Percentiles rank a stretch among this genome's conserved stretches.
phyloP scores from a whole-genome alignment of 805 yeast genomes.

The Ogataea salicorniae region DNA sequence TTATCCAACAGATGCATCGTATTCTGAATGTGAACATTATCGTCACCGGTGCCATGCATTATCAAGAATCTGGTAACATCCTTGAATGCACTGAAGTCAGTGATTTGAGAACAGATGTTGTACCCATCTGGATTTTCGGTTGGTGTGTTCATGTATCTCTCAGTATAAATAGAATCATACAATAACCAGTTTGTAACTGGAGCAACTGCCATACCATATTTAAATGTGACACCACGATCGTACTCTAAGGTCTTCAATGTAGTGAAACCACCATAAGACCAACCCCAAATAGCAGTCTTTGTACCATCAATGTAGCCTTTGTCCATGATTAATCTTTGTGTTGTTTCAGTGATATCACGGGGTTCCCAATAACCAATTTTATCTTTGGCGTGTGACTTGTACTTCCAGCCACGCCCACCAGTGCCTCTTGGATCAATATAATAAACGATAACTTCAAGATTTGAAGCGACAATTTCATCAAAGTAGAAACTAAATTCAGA shows the following conservation, averaged over 20 bases:
- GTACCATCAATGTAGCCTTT: slow-evolving; percentile 45
- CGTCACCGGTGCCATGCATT: slow-evolving; percentile 84
- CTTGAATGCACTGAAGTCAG: slow-evolving; percentile 38
- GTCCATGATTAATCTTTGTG: slow-evolving; percentile 43
- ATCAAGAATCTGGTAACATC: slow-evolving; percentile 52
- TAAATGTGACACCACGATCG: slow-evolving; percentile 58
- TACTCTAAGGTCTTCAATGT: slow-evolving; percentile 69
- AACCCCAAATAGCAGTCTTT: slow-evolving; percentile 74
- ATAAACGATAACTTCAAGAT: slow-evolving; percentile 54
- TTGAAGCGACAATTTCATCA: slow-evolving; percentile 54
- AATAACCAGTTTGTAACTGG: slow-evolving; percentile 78
- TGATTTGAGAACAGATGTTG: slow-evolving; percentile 37
- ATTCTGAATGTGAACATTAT: slow-evolving; percentile 76
- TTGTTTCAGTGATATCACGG: slow-evolving; percentile 52
- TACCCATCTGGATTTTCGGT: slow-evolving; percentile 44
- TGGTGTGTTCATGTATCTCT: slow-evolving; percentile 65
- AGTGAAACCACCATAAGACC: slow-evolving; percentile 83
- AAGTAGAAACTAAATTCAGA: slow-evolving; percentile 46
- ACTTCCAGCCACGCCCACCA: slow-evolving; percentile 71
- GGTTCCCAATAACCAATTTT: slow-evolving; percentile 76
- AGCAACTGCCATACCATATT: slow-evolving; percentile 77
- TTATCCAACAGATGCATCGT: slow-evolving; percentile 56
- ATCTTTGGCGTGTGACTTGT: slow-evolving; percentile 49
- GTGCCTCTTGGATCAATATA: slow-evolving; percentile 80
- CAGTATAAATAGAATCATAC: slow-evolving; percentile 77